phyloP scores from a whole-genome alignment of 176 grass and related monocot genomes.

The Hyparrhenia diplandra region DNA sequence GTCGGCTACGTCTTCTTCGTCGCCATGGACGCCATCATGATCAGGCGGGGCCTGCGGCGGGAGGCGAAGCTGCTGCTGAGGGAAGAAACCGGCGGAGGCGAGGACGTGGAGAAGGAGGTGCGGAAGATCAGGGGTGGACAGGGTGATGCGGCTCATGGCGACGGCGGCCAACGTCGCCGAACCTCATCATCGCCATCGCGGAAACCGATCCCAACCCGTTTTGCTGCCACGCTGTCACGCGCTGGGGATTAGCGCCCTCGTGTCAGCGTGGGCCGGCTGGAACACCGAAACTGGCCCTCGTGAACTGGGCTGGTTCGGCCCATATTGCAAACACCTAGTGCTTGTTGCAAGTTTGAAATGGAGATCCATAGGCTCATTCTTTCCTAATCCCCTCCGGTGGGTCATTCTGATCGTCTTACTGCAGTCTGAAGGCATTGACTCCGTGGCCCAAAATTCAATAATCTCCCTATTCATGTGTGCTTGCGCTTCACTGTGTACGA shows the following conservation, averaged over 20 bases:
- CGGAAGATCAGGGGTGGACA: slow-evolving; percentile 49
- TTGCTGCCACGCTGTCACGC: slow-evolving; percentile 82
- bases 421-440: no score
- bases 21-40: slow-evolving; percentile 72
- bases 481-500: no score
- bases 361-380: no score
- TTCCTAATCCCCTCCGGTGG: no score
- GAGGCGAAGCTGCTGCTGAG: slow-evolving; percentile 48
- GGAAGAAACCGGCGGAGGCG: neutral
- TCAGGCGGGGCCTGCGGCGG: slow-evolving; percentile 56
- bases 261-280: slow-evolving; percentile 95
- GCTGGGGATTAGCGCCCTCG: slow-evolving; percentile 83
- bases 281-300: slow-evolving; percentile 88
- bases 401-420: no score
- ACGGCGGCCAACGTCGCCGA: slow-evolving; percentile 76
- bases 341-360: no score
- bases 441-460: no score
- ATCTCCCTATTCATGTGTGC: no score
- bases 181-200: slow-evolving; percentile 64
- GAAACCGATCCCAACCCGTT: slow-evolving; percentile 91
- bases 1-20: slow-evolving; percentile 90
- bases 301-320: neutral
- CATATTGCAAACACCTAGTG: neutral
- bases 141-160: slow-evolving; percentile 96
- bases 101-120: slow-evolving; percentile 34